Percentiles rank a stretch among this genome's conserved stretches.
Conservation (phyloP, 495 filamentous ascomycete genomes). For the Evansstolkia leycettana region DNA sequence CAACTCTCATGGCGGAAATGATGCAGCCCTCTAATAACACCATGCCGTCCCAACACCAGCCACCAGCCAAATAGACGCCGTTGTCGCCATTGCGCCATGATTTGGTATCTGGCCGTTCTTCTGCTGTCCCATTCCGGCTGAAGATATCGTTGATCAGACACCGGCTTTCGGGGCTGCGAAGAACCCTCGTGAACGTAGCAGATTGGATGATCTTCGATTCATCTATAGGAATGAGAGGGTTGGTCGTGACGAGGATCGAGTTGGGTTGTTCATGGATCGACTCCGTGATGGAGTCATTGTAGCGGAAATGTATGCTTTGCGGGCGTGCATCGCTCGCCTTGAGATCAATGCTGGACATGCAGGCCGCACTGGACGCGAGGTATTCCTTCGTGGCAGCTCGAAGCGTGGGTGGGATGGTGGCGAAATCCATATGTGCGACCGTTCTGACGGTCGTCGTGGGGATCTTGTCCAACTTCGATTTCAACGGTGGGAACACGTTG, state of each 20-base stretch:
- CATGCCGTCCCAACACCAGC: conserved; percentile 57
- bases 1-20: conserved; percentile 40
- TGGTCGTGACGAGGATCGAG: conserved; percentile 20
- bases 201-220: conserved; percentile 15
- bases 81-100: conserved; percentile 38
- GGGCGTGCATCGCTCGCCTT: neutral
- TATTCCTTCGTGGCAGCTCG: neutral
- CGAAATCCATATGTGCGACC: conserved; percentile 30
- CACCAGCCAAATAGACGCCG: conserved; percentile 39
- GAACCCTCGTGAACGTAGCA: conserved; percentile 18
- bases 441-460: conserved; percentile 31
- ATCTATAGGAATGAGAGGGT: conserved; percentile 19
- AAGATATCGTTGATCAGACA: conserved; percentile 25
- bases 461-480: conserved; percentile 19
- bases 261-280: conserved; percentile 22
- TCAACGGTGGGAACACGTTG: conserved; percentile 29
- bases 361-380: neutral
- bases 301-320: conserved; percentile 16
- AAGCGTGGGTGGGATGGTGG: conserved; percentile 5
- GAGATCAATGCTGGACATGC: conserved; percentile 1
- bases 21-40: conserved; percentile 48
- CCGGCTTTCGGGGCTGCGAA: conserved; percentile 20
- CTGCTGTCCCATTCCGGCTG: conserved; percentile 1
- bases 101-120: conserved; percentile 1
- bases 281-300: conserved; percentile 17